A percentile compares a stretch with the other conserved stretches of the same genome.
These are phyloP conservation scores for Coemansia sp. DNA, from an alignment of 192 early-diverging fungal species.

Conservation along the genomic window DNA sequence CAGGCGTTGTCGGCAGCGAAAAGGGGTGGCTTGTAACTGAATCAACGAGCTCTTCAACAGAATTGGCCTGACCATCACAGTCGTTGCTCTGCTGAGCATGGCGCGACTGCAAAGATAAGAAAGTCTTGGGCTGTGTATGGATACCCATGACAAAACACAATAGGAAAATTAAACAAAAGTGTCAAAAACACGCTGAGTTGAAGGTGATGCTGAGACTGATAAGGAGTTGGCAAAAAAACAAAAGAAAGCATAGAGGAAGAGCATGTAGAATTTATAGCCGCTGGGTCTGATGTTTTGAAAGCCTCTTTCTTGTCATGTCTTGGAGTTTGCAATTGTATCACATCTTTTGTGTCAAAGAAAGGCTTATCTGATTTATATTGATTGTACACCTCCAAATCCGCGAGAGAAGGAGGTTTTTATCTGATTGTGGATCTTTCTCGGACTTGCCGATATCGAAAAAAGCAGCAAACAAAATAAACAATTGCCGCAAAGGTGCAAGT, in stretches of 20 bases:
- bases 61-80: background rate
- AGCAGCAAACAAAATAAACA: background rate
- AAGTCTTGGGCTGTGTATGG: background rate
- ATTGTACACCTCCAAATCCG: background rate
- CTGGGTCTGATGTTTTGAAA: background rate
- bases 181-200: background rate
- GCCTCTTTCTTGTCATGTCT: background rate
- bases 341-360: too few species aligned
- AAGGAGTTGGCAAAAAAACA: background rate
- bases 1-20: conserved; percentile 17
- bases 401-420: background rate
- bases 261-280: background rate
- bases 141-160: background rate
- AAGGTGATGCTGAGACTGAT: background rate
- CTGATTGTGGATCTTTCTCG: background rate
- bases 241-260: background rate
- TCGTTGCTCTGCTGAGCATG: background rate
- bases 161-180: background rate
- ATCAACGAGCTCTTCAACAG: conserved; percentile 13
- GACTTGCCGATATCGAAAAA: background rate
- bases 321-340: too few species aligned
- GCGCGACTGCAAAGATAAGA: background rate
- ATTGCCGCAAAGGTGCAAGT: too few species aligned
- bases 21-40: conserved; percentile 13
- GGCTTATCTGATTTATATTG: background rate